These are phyloP conservation scores for Dendrocalamus sinicus DNA, from an alignment of 176 grass and related monocot species.

Conservation along the genomic window DNA sequence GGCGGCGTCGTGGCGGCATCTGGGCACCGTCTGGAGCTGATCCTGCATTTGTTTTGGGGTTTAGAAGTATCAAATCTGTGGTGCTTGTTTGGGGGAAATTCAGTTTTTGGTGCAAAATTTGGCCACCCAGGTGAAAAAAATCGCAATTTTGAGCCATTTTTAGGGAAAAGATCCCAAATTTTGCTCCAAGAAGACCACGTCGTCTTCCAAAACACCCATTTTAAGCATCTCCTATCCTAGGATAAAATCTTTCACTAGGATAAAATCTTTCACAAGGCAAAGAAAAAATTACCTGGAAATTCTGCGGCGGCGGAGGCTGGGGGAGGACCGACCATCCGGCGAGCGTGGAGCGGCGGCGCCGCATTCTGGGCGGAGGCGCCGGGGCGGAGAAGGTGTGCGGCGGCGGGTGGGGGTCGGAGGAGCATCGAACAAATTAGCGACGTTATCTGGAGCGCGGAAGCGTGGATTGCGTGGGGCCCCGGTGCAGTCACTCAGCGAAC, in stretches of 20 bases:
- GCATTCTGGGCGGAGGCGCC: not conserved
- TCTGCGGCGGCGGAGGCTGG: constrained; percentile 40
- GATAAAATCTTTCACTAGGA: not conserved
- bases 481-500: not conserved
- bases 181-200: not conserved
- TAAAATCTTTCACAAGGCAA: not conserved
- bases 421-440: not conserved
- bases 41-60: constrained; percentile 14
- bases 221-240: not conserved
- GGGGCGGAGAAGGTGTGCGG: not conserved
- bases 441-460: not conserved
- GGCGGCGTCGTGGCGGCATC: constrained; percentile 41
- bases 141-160: not conserved
- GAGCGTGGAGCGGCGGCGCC: not conserved
- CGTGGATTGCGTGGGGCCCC: constrained; percentile 38
- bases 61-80: constrained; percentile 4
- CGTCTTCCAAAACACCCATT: not conserved
- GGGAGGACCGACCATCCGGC: not conserved
- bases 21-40: constrained; percentile 25
- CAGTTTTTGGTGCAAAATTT: not conserved
- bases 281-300: constrained; percentile 40
- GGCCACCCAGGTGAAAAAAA: no score
- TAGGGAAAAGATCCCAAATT: not conserved
- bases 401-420: not conserved
- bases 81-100: constrained; percentile 2